These are phyloP conservation scores for Aspergillus sclerotioniger DNA, from an alignment of 495 filamentous ascomycete genomes.

Conservation along the genomic window DNA sequence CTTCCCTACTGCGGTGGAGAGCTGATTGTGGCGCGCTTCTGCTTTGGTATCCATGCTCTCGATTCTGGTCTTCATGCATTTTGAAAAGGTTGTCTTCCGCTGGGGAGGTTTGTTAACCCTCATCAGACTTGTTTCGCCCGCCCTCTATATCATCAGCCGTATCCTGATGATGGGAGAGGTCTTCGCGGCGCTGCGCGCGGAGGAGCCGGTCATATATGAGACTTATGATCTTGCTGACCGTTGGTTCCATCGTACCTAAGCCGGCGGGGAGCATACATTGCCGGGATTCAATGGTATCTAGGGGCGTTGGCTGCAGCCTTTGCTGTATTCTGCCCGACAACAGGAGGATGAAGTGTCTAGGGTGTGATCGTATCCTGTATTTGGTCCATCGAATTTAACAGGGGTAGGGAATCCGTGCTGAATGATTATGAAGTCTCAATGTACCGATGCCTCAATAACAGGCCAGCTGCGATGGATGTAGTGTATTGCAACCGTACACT, in stretches of 20 bases:
- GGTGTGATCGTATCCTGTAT: too few relatives aligned
- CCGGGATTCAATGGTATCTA: too few relatives aligned
- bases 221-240: slow-evolving; percentile 16
- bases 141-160: slow-evolving; percentile 29
- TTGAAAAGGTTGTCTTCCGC: slow-evolving; percentile 30
- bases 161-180: slow-evolving; percentile 30
- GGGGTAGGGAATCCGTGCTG: too few relatives aligned
- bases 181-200: slow-evolving; percentile 26
- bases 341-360: too few relatives aligned
- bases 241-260: background rate
- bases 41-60: slow-evolving; percentile 23
- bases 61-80: slow-evolving; percentile 35
- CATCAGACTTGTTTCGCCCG: slow-evolving; percentile 28
- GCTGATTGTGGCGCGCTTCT: slow-evolving; percentile 31
- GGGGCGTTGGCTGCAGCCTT: too few relatives aligned
- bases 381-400: too few relatives aligned
- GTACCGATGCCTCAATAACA: too few relatives aligned
- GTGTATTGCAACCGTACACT: background rate
- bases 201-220: slow-evolving; percentile 25
- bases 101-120: slow-evolving; percentile 31
- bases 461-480: too few relatives aligned
- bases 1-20: slow-evolving; percentile 1
- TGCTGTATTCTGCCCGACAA: too few relatives aligned
- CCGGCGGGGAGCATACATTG: too few relatives aligned
- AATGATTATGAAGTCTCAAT: too few relatives aligned